These are phyloP conservation scores for Tricholoma saponaceum DNA, from an alignment of 768 basidiomycete genomes.

Conservation along the genomic window DNA sequence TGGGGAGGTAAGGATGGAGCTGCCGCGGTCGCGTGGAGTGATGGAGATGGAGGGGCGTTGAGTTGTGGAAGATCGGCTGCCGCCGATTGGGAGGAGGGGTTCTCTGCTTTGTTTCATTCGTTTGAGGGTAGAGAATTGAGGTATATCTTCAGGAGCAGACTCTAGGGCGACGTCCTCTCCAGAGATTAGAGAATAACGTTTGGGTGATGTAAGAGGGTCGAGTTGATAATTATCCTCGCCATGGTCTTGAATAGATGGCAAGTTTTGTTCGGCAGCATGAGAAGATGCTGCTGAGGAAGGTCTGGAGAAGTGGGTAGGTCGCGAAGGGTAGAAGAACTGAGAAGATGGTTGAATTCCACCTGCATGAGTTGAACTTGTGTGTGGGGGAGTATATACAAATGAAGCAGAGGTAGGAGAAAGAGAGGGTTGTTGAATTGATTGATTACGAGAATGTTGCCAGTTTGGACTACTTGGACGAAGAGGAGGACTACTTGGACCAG, in stretches of 20 bases:
- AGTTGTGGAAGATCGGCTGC: slow-evolving; percentile 11
- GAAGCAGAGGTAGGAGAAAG: slow-evolving; percentile 4
- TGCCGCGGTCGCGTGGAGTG: slow-evolving; percentile 5
- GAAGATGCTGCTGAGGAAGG: slow-evolving; percentile 29
- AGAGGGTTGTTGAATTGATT: too few relatives aligned
- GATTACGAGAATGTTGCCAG: too few relatives aligned
- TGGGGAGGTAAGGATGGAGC: slow-evolving; percentile 14
- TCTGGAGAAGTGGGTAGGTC: slow-evolving; percentile 46
- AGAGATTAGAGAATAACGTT: slow-evolving; percentile 11
- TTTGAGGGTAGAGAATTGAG: slow-evolving; percentile 31
- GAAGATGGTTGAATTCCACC: slow-evolving; percentile 75
- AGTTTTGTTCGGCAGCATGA: slow-evolving; percentile 9
- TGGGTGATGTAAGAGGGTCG: background rate
- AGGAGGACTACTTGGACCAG: too few relatives aligned
- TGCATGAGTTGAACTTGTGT: slow-evolving; percentile 51
- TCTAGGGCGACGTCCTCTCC: slow-evolving; percentile 3
- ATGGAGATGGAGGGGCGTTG: slow-evolving; percentile 21
- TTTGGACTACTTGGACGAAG: too few relatives aligned
- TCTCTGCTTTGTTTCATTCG: slow-evolving; percentile 66
- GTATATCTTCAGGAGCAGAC: slow-evolving; percentile 3
- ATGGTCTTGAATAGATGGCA: background rate
- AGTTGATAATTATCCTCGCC: too few relatives aligned
- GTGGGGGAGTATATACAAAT: slow-evolving; percentile 12
- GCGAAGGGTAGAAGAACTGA: slow-evolving; percentile 72
- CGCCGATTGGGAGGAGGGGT: slow-evolving; percentile 61